Evolutionary conservation across 176 grass and related monocot genomes (phyloP).

Genomic region (Aegilops speltoides): DNA sequence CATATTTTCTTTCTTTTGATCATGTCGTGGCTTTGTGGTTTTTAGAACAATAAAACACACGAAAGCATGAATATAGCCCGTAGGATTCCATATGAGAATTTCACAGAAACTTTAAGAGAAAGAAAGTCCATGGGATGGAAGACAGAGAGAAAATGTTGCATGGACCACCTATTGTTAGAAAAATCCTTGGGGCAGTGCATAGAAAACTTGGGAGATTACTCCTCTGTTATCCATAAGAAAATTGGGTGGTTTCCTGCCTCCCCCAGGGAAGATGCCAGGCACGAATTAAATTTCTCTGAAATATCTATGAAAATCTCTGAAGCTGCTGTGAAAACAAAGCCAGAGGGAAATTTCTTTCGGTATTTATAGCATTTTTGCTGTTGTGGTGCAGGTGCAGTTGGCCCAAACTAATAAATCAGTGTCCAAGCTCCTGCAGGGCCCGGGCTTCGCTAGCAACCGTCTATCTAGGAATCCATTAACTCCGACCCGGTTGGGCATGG

Average conservation of each 20-base stretch:
- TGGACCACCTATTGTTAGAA: background rate
- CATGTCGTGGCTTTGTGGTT: background rate
- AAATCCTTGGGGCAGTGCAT: background rate
- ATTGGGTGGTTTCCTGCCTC: background rate
- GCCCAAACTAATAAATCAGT: background rate
- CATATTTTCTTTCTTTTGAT: no score
- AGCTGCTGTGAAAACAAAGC: background rate
- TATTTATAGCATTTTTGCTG: background rate
- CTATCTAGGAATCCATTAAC: background rate
- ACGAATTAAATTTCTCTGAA: background rate
- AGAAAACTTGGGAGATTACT: background rate
- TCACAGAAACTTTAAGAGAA: background rate
- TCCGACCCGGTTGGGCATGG: background rate
- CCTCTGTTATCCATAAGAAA: background rate
- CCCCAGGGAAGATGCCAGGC: background rate
- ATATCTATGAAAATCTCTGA: background rate
- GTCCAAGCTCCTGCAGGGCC: background rate
- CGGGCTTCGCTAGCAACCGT: background rate
- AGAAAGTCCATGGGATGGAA: background rate
- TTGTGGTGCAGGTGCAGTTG: no score
- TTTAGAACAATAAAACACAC: background rate
- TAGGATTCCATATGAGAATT: no score
- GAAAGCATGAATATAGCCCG: background rate
- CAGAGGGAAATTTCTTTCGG: background rate
- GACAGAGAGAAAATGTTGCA: background rate